phyloP scores from a whole-genome alignment of 768 basidiomycete species.

The Boletus sp. region DNA sequence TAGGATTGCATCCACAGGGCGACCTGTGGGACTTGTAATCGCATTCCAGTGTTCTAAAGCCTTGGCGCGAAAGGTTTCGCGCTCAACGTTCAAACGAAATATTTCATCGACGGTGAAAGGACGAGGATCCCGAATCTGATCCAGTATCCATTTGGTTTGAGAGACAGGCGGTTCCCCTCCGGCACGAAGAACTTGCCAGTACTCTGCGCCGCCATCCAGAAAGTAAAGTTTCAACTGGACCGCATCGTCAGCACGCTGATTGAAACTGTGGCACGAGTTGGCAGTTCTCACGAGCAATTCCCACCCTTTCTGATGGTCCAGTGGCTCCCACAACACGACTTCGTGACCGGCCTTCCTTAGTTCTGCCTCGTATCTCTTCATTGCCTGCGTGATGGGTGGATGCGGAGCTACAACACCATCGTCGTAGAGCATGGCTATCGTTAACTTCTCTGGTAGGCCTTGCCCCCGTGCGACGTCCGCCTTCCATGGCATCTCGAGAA shows the following conservation, averaged over 20 bases:
- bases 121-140: conserved; percentile 36
- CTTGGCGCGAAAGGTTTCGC: conserved; percentile 40
- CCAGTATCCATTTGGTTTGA: conserved; percentile 43
- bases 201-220: conserved; percentile 47
- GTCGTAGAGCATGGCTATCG: conserved; percentile 48
- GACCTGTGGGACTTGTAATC: conserved; percentile 34
- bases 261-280: neutral
- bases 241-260: conserved; percentile 14
- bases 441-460: conserved; percentile 39
- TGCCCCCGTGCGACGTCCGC: conserved; percentile 36
- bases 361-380: conserved; percentile 38
- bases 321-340: conserved; percentile 47
- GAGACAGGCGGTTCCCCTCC: conserved; percentile 38
- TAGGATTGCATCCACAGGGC: conserved; percentile 47
- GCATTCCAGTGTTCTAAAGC: conserved; percentile 46
- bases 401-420: conserved; percentile 50
- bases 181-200: conserved; percentile 34
- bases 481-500: conserved; percentile 50
- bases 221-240: conserved; percentile 45
- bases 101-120: conserved; percentile 41
- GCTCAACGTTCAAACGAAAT: conserved; percentile 43
- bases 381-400: conserved; percentile 43
- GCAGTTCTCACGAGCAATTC: conserved; percentile 42
- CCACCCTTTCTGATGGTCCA: conserved; percentile 44
- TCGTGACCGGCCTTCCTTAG: conserved; percentile 47